phyloP scores from a whole-genome alignment of 148 eudicot genomes.

The Persicaria maculosa region DNA sequence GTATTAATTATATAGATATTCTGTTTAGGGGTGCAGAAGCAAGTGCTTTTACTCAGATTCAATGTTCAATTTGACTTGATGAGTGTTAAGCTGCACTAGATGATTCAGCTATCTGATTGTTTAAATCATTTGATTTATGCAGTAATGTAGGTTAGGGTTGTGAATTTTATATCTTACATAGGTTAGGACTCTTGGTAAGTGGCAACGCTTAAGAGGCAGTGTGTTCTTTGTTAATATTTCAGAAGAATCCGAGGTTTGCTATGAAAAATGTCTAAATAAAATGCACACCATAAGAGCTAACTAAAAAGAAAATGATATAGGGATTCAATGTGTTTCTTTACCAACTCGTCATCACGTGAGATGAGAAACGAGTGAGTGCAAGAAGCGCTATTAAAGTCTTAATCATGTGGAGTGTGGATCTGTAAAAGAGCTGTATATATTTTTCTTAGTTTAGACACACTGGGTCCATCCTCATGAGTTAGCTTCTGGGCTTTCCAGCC shows the following conservation, averaged over 20 bases:
- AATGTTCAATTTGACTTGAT: neutral
- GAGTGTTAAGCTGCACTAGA: neutral
- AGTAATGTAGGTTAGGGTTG: neutral
- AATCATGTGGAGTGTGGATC: too few species aligned
- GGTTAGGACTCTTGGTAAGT: neutral
- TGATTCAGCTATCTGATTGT: neutral
- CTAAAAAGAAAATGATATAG: neutral
- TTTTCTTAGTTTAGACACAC: too few species aligned
- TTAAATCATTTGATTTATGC: neutral
- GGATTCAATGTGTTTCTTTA: neutral
- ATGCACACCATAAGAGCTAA: neutral
- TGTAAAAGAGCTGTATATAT: too few species aligned
- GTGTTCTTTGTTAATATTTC: neutral
- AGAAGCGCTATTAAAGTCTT: neutral
- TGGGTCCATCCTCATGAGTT: too few species aligned
- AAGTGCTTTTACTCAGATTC: conserved; percentile 21
- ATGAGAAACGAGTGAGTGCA: neutral
- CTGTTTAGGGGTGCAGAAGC: conserved; percentile 76
- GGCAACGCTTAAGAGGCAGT: neutral
- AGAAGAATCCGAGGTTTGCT: too few species aligned
- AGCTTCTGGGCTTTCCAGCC: too few species aligned
- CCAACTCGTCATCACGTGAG: neutral
- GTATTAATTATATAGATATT: conserved; percentile 25
- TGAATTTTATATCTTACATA: neutral
- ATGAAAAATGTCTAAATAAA: too few species aligned